phyloP scores from a whole-genome alignment of 2,329 filamentous ascomycete species.

The Niveomyces coronatus region DNA sequence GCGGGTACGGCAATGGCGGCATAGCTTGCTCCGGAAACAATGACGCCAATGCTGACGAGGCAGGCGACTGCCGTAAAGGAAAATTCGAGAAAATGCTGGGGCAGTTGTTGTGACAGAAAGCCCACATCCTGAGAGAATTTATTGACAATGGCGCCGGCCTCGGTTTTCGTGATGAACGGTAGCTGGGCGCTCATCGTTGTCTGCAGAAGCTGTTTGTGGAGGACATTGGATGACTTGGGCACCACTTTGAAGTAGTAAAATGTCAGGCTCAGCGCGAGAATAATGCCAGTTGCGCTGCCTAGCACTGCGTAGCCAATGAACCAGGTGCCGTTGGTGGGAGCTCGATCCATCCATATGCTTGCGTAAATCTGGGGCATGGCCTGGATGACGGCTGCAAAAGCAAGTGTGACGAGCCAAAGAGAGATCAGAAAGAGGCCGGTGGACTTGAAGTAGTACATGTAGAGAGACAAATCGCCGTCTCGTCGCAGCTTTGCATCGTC shows the following conservation, averaged over 20 bases:
- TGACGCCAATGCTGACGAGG: slow-evolving; percentile 13
- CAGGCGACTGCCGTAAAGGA: slow-evolving; percentile 1
- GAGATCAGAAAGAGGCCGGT: neutral
- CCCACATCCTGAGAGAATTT: slow-evolving; percentile 20
- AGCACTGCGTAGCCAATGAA: slow-evolving; percentile 5
- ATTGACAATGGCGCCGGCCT: slow-evolving; percentile 8
- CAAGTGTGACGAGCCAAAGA: slow-evolving; percentile 1
- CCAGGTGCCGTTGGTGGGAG: slow-evolving; percentile 7
- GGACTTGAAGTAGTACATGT: slow-evolving; percentile 9
- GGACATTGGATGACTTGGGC: slow-evolving; percentile 6
- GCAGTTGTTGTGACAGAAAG: slow-evolving; percentile 17
- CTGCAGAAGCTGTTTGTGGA: slow-evolving; percentile 3
- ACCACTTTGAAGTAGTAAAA: slow-evolving; percentile 8
- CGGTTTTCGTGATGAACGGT: slow-evolving; percentile 4
- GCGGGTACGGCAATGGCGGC: slow-evolving; percentile 20
- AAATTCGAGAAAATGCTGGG: slow-evolving; percentile 11
- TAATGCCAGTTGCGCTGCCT: neutral
- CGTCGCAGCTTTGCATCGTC: slow-evolving; percentile 1
- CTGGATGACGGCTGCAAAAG: neutral
- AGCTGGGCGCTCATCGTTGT: slow-evolving; percentile 11
- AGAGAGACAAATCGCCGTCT: slow-evolving; percentile 8
- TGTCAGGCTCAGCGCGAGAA: slow-evolving; percentile 3
- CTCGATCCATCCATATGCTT: slow-evolving; percentile 10
- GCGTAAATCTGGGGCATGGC: slow-evolving; percentile 7
- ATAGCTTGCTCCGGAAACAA: slow-evolving; percentile 18